Conservation (phyloP, 2,329 filamentous ascomycete genomes). For the Alternaria triticina region DNA sequence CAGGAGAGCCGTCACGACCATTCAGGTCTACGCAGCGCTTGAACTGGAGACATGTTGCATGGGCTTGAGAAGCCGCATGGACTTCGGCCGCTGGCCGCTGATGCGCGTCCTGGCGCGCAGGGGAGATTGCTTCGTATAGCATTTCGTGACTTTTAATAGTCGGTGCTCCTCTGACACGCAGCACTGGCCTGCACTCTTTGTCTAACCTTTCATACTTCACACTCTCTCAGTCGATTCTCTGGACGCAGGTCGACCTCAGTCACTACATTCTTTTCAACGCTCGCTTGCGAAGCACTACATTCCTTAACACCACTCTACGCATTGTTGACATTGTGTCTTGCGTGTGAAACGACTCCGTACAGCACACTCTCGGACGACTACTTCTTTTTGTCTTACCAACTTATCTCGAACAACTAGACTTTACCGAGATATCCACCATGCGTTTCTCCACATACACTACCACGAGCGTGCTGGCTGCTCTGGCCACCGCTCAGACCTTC, state of each 20-base stretch:
- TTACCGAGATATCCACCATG: slow-evolving; percentile 29
- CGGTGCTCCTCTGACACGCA: slow-evolving; percentile 20
- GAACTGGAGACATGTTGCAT: slow-evolving; percentile 32
- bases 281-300: slow-evolving; percentile 36
- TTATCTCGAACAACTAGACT: slow-evolving; percentile 2
- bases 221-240: slow-evolving; percentile 29
- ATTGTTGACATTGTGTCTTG: slow-evolving; percentile 24
- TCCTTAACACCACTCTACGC: slow-evolving; percentile 28
- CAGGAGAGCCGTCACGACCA: slow-evolving; percentile 33
- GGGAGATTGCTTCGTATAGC: slow-evolving; percentile 35
- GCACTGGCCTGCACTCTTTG: slow-evolving; percentile 28
- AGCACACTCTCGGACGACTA: slow-evolving; percentile 37
- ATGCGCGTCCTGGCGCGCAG: slow-evolving; percentile 12
- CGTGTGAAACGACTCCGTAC: slow-evolving; percentile 12
- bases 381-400: neutral
- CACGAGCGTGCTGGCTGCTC: slow-evolving; percentile 40
- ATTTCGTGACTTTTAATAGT: slow-evolving; percentile 36
- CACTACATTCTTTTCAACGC: slow-evolving; percentile 28
- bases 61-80: slow-evolving; percentile 28
- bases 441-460: slow-evolving; percentile 36
- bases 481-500: slow-evolving; percentile 53
- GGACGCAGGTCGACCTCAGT: slow-evolving; percentile 43
- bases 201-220: slow-evolving; percentile 35
- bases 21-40: slow-evolving; percentile 23
- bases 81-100: slow-evolving; percentile 23